Evolutionary conservation across 139 green algal species (phyloP).

Genomic region (Nannochloris sp.): DNA sequence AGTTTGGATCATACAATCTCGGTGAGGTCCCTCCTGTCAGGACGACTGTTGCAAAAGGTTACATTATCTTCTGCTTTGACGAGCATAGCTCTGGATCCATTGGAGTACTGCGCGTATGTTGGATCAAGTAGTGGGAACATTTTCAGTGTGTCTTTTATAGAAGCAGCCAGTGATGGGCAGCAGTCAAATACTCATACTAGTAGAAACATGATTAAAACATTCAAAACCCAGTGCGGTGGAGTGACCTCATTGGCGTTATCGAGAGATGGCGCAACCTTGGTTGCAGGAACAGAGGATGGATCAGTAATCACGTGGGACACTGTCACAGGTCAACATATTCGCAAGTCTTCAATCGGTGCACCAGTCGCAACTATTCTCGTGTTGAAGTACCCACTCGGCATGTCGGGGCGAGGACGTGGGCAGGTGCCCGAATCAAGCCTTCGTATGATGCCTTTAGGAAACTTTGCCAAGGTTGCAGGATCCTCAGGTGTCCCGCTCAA

Average conservation of each 20-base stretch:
- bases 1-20: constrained; percentile 70
- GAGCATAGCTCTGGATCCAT: constrained; percentile 46
- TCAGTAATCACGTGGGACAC: constrained; percentile 68
- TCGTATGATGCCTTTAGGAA: constrained; percentile 46
- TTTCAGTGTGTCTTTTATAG: constrained; percentile 55
- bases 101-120: constrained; percentile 66
- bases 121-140: constrained; percentile 66
- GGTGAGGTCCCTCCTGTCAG: constrained; percentile 45
- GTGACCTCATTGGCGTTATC: constrained; percentile 34
- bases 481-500: constrained; percentile 2
- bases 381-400: constrained; percentile 29
- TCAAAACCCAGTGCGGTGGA: not conserved
- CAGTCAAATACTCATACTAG: too few relatives aligned
- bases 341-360: constrained; percentile 32
- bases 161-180: not conserved
- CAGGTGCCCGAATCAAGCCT: constrained; percentile 30
- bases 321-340: constrained; percentile 52
- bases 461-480: constrained; percentile 51
- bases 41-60: constrained; percentile 43
- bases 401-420: constrained; percentile 15
- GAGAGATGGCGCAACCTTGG: constrained; percentile 42
- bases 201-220: not conserved
- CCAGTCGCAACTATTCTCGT: constrained; percentile 50
- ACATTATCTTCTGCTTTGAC: constrained; percentile 47
- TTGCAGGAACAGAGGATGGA: constrained; percentile 60